Conservation (phyloP, 306 rosid genomes). For the Mimosa pudica region DNA sequence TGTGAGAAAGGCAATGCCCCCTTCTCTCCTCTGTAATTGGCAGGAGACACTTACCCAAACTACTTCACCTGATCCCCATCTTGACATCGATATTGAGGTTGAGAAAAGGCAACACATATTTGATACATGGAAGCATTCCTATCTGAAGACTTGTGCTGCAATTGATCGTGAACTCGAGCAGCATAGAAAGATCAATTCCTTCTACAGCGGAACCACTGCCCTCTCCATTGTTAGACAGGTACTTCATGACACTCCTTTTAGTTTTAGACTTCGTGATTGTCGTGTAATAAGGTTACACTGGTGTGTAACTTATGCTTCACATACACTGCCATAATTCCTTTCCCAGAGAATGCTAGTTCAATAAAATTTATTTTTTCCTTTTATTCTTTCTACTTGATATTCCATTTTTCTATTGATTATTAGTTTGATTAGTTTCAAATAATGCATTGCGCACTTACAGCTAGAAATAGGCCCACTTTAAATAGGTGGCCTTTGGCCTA, state of each 20-base stretch:
- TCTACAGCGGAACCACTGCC: constrained; percentile 90
- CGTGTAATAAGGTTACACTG: neutral
- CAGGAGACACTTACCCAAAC: constrained; percentile 70
- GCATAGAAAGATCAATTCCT: constrained; percentile 71
- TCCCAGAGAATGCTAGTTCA: neutral
- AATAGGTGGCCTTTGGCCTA: too few species aligned
- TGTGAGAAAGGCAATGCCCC: constrained; percentile 79
- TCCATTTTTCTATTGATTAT: neutral
- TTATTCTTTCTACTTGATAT: neutral
- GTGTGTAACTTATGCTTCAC: neutral
- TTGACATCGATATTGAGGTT: constrained; percentile 26
- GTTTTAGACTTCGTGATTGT: neutral
- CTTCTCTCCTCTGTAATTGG: constrained; percentile 76
- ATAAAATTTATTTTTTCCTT: neutral
- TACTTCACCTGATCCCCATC: constrained; percentile 42
- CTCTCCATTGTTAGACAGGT: constrained; percentile 91
- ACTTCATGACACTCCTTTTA: neutral
- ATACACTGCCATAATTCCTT: neutral
- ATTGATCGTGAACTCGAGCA: constrained; percentile 73
- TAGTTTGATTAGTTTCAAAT: too few species aligned
- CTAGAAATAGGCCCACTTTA: too few species aligned
- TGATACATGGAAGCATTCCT: constrained; percentile 79
- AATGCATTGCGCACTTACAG: too few species aligned
- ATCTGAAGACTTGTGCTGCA: constrained; percentile 79
- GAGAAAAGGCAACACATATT: constrained; percentile 57